These are phyloP conservation scores for Dioscorea dumetorum DNA, from an alignment of 106 monocot species.

Conservation along the genomic window DNA sequence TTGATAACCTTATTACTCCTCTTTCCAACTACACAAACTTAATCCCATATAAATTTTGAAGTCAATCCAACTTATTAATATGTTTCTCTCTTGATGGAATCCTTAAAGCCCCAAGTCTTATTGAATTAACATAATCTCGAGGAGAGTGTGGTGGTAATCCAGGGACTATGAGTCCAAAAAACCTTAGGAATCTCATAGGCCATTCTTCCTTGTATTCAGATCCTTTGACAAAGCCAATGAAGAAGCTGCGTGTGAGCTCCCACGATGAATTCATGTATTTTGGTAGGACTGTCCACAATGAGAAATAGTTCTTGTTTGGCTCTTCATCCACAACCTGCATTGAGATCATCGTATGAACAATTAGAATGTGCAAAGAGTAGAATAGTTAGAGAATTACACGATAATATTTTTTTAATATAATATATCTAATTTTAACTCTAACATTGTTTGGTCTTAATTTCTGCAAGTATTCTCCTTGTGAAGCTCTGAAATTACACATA, in stretches of 20 bases:
- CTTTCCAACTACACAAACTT: too few relatives aligned
- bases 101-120: conserved; percentile 44
- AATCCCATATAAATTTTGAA: too few relatives aligned
- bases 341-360: not conserved
- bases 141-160: conserved; percentile 70
- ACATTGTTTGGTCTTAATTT: too few relatives aligned
- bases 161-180: conserved; percentile 50
- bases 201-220: conserved; percentile 60
- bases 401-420: too few relatives aligned
- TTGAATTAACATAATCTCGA: conserved; percentile 78
- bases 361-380: too few relatives aligned
- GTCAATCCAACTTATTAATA: too few relatives aligned
- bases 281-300: conserved; percentile 23
- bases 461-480: too few relatives aligned
- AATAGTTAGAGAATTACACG: too few relatives aligned
- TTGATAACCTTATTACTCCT: too few relatives aligned
- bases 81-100: not conserved
- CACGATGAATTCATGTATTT: conserved; percentile 43
- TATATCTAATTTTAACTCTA: too few relatives aligned
- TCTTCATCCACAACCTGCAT: conserved; percentile 44
- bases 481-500: too few relatives aligned
- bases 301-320: conserved; percentile 87
- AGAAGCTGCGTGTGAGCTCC: conserved; percentile 57
- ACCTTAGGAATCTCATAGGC: conserved; percentile 30
- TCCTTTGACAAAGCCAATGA: conserved; percentile 46